Conservation (phyloP, 2,329 filamentous ascomycete genomes). For the Neofusicoccum laricinum region DNA sequence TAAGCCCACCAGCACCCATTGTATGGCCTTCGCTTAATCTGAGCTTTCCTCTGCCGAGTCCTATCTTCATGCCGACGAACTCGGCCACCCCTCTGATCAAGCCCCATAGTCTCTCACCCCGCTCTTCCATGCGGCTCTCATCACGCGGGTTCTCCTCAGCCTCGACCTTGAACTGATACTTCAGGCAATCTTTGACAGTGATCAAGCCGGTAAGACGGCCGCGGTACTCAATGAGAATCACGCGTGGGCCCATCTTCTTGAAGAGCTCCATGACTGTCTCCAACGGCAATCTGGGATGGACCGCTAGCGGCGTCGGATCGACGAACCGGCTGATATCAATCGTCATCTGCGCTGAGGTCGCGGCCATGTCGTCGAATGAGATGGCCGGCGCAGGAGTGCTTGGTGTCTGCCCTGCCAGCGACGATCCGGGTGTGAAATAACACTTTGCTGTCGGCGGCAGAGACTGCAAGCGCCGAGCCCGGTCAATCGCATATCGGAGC, state of each 20-base stretch:
- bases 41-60: slow-evolving; percentile 2
- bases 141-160: slow-evolving; percentile 63
- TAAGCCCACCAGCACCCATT: not conserved
- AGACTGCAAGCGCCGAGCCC: slow-evolving; percentile 66
- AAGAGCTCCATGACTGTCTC: slow-evolving; percentile 99
- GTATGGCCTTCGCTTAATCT: slow-evolving; percentile 8
- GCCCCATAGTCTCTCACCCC: slow-evolving; percentile 12
- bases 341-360: slow-evolving; percentile 53
- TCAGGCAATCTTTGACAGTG: slow-evolving; percentile 94
- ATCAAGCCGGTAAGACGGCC: slow-evolving; percentile 81
- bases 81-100: slow-evolving; percentile 11
- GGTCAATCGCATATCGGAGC: slow-evolving; percentile 83
- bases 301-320: slow-evolving; percentile 83
- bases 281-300: slow-evolving; percentile 84
- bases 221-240: slow-evolving; percentile 88
- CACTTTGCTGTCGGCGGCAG: slow-evolving; percentile 70
- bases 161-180: slow-evolving; percentile 96
- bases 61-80: slow-evolving; percentile 9
- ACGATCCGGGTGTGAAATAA: slow-evolving; percentile 57
- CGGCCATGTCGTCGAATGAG: slow-evolving; percentile 60
- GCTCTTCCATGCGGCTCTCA: slow-evolving; percentile 8
- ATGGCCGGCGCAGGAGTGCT: slow-evolving; percentile 35
- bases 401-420: slow-evolving; percentile 29
- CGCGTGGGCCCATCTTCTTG: slow-evolving; percentile 92
- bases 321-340: slow-evolving; percentile 86